phyloP scores from a whole-genome alignment of 106 monocot species.

The Xerophyta viscosa region DNA sequence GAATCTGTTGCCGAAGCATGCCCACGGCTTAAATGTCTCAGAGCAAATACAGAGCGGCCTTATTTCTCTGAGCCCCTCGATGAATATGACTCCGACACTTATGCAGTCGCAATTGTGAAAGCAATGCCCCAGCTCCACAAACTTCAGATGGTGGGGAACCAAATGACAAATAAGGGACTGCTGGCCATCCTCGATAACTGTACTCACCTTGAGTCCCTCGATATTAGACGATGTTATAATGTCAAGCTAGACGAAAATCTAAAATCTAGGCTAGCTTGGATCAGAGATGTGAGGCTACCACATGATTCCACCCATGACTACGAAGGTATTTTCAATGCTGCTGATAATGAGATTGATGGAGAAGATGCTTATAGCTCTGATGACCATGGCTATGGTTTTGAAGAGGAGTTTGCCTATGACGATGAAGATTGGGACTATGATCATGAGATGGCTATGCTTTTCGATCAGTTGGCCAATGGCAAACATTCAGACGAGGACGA shows the following conservation, averaged over 20 bases:
- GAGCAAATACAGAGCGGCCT: conserved; percentile 6
- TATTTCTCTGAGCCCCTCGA: not conserved
- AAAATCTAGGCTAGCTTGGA: conserved; percentile 8
- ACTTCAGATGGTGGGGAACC: conserved; percentile 31
- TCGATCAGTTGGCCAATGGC: too few relatives aligned
- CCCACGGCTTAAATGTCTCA: conserved; percentile 35
- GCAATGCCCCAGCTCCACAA: conserved; percentile 25
- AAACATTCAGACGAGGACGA: too few relatives aligned
- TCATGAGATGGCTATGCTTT: too few relatives aligned
- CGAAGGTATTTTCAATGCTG: conserved; percentile 1
- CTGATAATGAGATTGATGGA: not conserved
- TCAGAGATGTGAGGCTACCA: conserved; percentile 17
- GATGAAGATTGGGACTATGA: too few relatives aligned
- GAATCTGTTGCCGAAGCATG: conserved; percentile 23
- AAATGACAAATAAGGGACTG: conserved; percentile 26
- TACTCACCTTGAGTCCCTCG: conserved; percentile 35
- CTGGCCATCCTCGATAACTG: conserved; percentile 36
- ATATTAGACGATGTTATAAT: conserved; percentile 18
- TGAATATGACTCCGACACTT: not conserved
- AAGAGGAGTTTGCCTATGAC: too few relatives aligned
- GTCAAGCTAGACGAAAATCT: conserved; percentile 13
- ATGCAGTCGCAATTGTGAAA: conserved; percentile 34
- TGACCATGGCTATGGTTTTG: too few relatives aligned
- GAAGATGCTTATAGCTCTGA: too few relatives aligned
- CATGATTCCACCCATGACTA: conserved; percentile 17